phyloP scores from a whole-genome alignment of 352 stramenopile genomes.

The Phytophthora sp. region DNA sequence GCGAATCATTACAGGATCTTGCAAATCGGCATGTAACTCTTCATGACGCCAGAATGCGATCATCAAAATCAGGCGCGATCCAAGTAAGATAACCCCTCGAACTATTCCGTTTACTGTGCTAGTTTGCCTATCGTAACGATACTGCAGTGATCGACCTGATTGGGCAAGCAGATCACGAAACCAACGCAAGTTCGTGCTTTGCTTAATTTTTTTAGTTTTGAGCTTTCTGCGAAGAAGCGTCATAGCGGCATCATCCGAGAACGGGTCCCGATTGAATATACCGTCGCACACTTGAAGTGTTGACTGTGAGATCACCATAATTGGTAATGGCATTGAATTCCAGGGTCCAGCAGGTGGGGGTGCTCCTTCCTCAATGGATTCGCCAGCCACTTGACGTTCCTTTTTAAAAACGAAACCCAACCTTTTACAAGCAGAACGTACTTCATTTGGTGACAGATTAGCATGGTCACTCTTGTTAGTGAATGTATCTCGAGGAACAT shows the following conservation, averaged over 20 bases:
- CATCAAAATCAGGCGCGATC: slow-evolving; percentile 31
- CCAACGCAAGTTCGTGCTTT: neutral
- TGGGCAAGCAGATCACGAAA: neutral
- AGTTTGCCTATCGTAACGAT: slow-evolving; percentile 7
- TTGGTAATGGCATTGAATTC: neutral
- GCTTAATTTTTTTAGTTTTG: neutral
- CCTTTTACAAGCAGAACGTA: neutral
- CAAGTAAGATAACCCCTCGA: neutral
- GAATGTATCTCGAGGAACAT: neutral
- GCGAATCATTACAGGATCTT: slow-evolving; percentile 40
- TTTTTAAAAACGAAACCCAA: neutral
- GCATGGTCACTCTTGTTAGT: neutral
- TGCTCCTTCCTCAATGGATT: neutral
- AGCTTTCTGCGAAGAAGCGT: slow-evolving; percentile 15
- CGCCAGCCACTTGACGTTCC: slow-evolving; percentile 2
- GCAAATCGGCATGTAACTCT: slow-evolving; percentile 50
- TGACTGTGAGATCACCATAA: slow-evolving; percentile 11
- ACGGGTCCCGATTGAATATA: slow-evolving; percentile 17
- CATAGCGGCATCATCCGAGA: slow-evolving; percentile 25
- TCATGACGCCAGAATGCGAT: slow-evolving; percentile 66
- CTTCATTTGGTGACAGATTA: neutral
- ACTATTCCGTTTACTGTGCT: neutral
- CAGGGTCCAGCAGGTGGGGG: neutral
- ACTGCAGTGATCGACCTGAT: slow-evolving; percentile 2
- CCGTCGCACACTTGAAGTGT: slow-evolving; percentile 20